phyloP scores from a whole-genome alignment of 257 asterid genomes.

The Eustoma russellianum region DNA sequence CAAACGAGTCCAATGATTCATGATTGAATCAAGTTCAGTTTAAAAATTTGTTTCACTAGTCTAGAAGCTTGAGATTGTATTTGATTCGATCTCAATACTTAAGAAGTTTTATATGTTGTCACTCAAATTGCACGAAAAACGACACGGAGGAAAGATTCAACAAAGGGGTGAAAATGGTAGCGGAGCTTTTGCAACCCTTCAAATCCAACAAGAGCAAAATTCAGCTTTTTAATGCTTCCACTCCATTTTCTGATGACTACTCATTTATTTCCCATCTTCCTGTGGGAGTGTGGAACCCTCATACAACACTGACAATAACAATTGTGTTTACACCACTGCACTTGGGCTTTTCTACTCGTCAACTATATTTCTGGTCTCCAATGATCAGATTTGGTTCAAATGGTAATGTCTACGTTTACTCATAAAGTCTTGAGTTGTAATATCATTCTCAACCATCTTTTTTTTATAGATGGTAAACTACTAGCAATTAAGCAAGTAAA shows the following conservation, averaged over 20 bases:
- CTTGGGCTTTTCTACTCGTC: background rate
- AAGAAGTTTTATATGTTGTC: too few species aligned
- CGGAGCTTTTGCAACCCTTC: slow-evolving; percentile 13
- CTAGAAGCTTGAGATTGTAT: too few species aligned
- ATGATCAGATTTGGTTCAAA: background rate
- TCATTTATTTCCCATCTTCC: slow-evolving; percentile 11
- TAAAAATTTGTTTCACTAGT: too few species aligned
- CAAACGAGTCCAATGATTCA: too few species aligned
- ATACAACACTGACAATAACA: background rate
- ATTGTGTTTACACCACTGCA: slow-evolving; percentile 1
- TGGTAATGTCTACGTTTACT: slow-evolving; percentile 11
- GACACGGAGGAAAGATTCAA: slow-evolving; percentile 1
- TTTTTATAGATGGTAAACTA: too few species aligned
- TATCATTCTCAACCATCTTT: slow-evolving; percentile 2
- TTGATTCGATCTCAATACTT: too few species aligned
- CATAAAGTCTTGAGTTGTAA: slow-evolving; percentile 13
- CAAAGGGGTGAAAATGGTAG: background rate
- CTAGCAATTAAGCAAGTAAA: too few species aligned
- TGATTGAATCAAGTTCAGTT: too few species aligned
- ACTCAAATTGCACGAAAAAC: too few species aligned
- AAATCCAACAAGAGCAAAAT: slow-evolving; percentile 14
- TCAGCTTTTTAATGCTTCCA: slow-evolving; percentile 23
- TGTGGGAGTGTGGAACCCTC: background rate
- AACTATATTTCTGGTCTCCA: too few species aligned
- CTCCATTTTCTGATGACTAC: slow-evolving; percentile 21